phyloP scores from a whole-genome alignment of 2,329 filamentous ascomycete species.

The Ophiostoma perfectum region DNA sequence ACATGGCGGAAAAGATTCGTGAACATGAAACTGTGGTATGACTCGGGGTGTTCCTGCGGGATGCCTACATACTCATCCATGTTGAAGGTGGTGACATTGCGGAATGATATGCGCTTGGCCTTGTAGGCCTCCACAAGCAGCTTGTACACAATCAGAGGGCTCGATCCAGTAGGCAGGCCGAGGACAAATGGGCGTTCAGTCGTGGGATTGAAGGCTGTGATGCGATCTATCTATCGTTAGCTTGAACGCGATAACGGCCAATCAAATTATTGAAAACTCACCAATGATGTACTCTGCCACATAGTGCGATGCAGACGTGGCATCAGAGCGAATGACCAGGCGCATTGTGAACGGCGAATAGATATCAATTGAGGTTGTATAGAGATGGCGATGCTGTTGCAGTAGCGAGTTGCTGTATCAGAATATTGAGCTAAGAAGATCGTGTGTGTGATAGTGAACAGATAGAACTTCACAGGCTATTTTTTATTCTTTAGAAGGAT shows the following conservation, averaged over 20 bases:
- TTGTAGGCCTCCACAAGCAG: constrained; percentile 58
- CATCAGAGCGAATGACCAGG: constrained; percentile 64
- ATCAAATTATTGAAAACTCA: not conserved
- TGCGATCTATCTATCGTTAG: constrained; percentile 37
- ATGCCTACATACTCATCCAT: constrained; percentile 69
- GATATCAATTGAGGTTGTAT: too few species aligned
- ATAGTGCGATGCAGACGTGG: constrained; percentile 57
- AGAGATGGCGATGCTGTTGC: not conserved
- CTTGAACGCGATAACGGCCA: constrained; percentile 34
- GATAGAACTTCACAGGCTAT: too few species aligned
- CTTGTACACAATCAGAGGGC: constrained; percentile 63
- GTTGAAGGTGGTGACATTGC: constrained; percentile 68
- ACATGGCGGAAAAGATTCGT: constrained; percentile 71
- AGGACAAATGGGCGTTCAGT: constrained; percentile 62
- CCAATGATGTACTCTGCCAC: constrained; percentile 66
- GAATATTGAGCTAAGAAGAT: not conserved
- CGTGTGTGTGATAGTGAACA: not conserved
- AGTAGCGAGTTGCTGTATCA: not conserved
- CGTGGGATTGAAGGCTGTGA: constrained; percentile 61
- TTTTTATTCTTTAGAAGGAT: too few species aligned
- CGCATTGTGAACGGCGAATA: constrained; percentile 47
- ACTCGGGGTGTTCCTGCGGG: constrained; percentile 66
- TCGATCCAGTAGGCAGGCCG: constrained; percentile 66
- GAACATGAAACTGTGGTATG: constrained; percentile 78
- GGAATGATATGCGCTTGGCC: constrained; percentile 44